Base-by-base conservation (phyloP, 768 basidiomycete species). In the Dictyophora rubrovolvata region DNA sequence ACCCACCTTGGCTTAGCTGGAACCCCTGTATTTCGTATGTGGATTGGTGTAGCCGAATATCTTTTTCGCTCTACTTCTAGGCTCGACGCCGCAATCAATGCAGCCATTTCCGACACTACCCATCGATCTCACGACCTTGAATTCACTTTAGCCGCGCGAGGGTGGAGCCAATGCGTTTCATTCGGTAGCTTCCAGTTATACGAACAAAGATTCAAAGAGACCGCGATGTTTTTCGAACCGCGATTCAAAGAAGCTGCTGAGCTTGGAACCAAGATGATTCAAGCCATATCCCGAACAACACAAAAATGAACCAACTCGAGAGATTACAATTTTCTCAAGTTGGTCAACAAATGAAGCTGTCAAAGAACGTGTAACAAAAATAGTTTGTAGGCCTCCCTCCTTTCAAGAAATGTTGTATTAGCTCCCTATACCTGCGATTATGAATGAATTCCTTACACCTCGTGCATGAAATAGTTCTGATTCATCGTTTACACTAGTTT, bases 31-130 rank as follows among this genome's bases (percentile, higher is more conserved):
- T 99, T 99, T 74, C 82, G 93, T 55, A 79, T 99, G 62, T 97
- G 95, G 85, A 86, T 99, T 54, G 95, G 95, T 33, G 93, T 97
- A 12, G 91, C 95, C 11, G 96, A 98, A 70, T 89, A 94, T 70
- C 80, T 99, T 11, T 99, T 97, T 75, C 79, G 88, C 48, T 85
- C 83, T 0, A 74, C 77, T 1, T 20, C 61, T 14, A 75, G 87
- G 2, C 74, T 96, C 17, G 77, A 84, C 56, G 72, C 77, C 1
- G 87, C 94, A 0, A 77, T 97, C 49, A 73, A 83, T 48, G 86
- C 91, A 0, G 89, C 86, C 0, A 68, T 93, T 35, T 71, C 81
- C 60, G 89, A 95, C 65, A 80, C 80, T 3, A 82, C 87, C 67
- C 88, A 94, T 67, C 77, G 94, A 8, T 79, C 84, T 0, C 89